Conservation (phyloP, 805 yeast species). For the Suhomyces sp. region DNA sequence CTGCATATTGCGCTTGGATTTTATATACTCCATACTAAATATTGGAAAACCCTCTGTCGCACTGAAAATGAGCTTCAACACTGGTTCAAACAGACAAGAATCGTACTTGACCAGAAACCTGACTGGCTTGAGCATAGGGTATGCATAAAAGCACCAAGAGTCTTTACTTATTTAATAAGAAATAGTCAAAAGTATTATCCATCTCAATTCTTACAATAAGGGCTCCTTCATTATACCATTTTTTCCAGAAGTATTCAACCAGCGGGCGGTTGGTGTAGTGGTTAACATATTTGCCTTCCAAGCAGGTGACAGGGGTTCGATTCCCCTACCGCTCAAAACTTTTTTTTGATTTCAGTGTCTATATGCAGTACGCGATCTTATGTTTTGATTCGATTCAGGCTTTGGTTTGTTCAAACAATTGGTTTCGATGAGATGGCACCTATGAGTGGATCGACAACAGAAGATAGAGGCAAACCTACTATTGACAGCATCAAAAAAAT, state of each 20-base stretch:
- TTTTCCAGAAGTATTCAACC: background rate
- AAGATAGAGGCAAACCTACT: slow-evolving; percentile 6
- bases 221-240: background rate
- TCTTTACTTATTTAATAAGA: too few relatives aligned
- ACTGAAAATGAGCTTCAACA: too few relatives aligned
- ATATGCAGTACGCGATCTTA: slow-evolving; percentile 1
- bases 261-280: slow-evolving; percentile 85
- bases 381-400: background rate
- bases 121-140: background rate
- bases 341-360: slow-evolving; percentile 3
- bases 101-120: background rate
- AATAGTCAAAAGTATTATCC: too few relatives aligned
- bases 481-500: slow-evolving; percentile 17
- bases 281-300: slow-evolving; percentile 92
- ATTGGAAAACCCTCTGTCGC: too few relatives aligned
- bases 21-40: too few relatives aligned
- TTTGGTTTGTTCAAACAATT: background rate
- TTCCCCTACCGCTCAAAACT: slow-evolving; percentile 77
- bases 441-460: background rate
- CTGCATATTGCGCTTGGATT: too few relatives aligned
- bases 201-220: background rate
- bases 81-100: background rate
- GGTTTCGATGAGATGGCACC: background rate
- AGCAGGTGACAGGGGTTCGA: slow-evolving; percentile 94
- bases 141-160: background rate